These are phyloP conservation scores for Allomyces macrogynus DNA, from an alignment of 192 early-diverging fungal species.

Conservation along the genomic window DNA sequence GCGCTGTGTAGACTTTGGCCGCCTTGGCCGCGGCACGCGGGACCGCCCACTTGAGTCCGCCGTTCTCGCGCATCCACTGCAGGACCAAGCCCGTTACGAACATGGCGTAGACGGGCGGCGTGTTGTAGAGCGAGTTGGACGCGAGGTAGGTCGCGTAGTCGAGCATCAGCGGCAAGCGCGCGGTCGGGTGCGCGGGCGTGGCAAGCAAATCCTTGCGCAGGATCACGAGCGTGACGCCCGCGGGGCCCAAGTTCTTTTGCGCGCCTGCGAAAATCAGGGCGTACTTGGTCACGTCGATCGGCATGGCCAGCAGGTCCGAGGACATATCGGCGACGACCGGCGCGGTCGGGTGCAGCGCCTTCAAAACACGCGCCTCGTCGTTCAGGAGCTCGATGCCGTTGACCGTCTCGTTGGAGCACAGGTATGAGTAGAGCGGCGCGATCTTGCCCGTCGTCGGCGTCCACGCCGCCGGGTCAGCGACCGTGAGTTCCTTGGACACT, in stretches of 20 bases:
- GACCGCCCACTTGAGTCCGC: conserved; percentile 48
- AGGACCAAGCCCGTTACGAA: conserved; percentile 82
- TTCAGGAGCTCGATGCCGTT: conserved; percentile 71
- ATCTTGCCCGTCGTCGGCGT: conserved; percentile 26
- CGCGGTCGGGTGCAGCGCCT: conserved; percentile 26
- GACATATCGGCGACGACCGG: conserved; percentile 84
- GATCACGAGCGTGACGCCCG: conserved; percentile 83
- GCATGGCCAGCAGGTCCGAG: conserved; percentile 60
- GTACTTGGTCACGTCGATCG: conserved; percentile 59
- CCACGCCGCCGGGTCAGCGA: conserved; percentile 21
- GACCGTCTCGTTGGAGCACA: conserved; percentile 96
- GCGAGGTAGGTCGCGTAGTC: conserved; percentile 67
- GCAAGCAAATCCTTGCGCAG: conserved; percentile 70
- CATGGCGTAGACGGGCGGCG: conserved; percentile 60
- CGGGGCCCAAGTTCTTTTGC: conserved; percentile 92
- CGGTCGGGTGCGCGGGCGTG: conserved; percentile 9
- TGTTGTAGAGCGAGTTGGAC: conserved; percentile 82
- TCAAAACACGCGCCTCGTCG: conserved; percentile 13
- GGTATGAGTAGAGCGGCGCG: conserved; percentile 68
- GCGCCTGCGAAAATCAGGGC: conserved; percentile 85
- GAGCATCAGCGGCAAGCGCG: conserved; percentile 46
- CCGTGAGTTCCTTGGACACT: conserved; percentile 37
- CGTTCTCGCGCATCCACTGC: conserved; percentile 45
- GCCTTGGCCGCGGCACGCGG: conserved; percentile 48
- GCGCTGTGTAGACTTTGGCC: conserved; percentile 37